Evolutionary conservation across 2,329 filamentous ascomycete species (phyloP).

Genomic region (Cytospora paraplurivora): DNA sequence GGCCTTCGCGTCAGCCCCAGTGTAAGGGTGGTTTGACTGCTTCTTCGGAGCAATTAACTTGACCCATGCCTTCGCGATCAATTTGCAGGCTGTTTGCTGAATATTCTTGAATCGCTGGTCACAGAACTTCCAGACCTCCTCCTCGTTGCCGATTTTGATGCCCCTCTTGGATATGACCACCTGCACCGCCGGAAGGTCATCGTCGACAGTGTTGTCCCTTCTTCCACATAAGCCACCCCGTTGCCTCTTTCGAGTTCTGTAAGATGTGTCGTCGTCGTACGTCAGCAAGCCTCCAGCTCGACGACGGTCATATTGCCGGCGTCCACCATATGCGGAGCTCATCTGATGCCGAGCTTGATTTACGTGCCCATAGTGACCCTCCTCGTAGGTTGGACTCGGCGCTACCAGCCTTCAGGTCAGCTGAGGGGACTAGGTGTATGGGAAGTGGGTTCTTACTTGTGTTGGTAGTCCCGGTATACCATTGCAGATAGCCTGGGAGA

Average conservation of each 20-base stretch:
- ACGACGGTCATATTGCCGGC: slow-evolving; percentile 36
- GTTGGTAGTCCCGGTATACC: slow-evolving; percentile 25
- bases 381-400: slow-evolving; percentile 27
- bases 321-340: slow-evolving; percentile 31
- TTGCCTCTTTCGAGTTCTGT: slow-evolving; percentile 43
- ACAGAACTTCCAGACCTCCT: slow-evolving; percentile 62
- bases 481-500: slow-evolving; percentile 25
- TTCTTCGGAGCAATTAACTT: slow-evolving; percentile 77
- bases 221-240: slow-evolving; percentile 36
- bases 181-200: slow-evolving; percentile 44
- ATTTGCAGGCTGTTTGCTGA: slow-evolving; percentile 72
- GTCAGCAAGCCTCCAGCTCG: slow-evolving; percentile 30
- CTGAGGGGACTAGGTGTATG: slow-evolving; percentile 30
- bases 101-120: slow-evolving; percentile 63
- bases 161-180: slow-evolving; percentile 43
- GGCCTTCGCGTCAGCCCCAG: slow-evolving; percentile 61
- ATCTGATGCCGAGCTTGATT: slow-evolving; percentile 30
- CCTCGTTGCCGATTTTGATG: slow-evolving; percentile 56
- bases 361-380: slow-evolving; percentile 31
- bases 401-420: slow-evolving; percentile 10
- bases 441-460: slow-evolving; percentile 29
- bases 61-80: slow-evolving; percentile 75
- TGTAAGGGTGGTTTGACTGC: slow-evolving; percentile 74
- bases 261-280: slow-evolving; percentile 36
- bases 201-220: slow-evolving; percentile 41